These are phyloP conservation scores for Tuber magnatum DNA, from an alignment of 495 filamentous ascomycete species.

Conservation along the genomic window DNA sequence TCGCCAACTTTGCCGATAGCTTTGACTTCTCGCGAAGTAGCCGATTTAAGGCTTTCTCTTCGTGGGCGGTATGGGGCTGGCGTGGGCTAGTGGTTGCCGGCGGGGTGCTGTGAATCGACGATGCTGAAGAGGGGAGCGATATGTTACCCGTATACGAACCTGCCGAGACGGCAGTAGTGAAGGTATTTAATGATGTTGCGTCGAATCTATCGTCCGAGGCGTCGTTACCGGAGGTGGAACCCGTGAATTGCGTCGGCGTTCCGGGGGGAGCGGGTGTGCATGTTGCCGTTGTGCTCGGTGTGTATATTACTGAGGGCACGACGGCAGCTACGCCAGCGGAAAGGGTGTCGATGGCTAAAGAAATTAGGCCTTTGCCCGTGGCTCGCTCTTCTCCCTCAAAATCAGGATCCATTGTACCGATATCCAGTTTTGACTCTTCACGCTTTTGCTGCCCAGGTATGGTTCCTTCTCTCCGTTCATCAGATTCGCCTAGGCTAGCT, in stretches of 20 bases:
- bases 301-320: conserved; percentile 18
- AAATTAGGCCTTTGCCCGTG: neutral
- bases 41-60: conserved; percentile 69
- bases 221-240: conserved; percentile 19
- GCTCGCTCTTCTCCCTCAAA: neutral
- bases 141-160: conserved; percentile 42
- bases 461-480: neutral
- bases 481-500: conserved; percentile 4
- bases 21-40: conserved; percentile 63
- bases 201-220: conserved; percentile 10
- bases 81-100: conserved; percentile 33
- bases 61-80: conserved; percentile 45
- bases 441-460: conserved; percentile 8
- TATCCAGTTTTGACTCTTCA: conserved; percentile 6
- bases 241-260: conserved; percentile 1
- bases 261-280: conserved; percentile 8
- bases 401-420: neutral
- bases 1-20: conserved; percentile 60
- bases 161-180: conserved; percentile 32
- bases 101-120: conserved; percentile 25
- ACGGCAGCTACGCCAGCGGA: conserved; percentile 17
- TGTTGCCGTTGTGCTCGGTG: neutral
- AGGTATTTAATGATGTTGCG: conserved; percentile 21
- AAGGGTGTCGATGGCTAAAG: conserved; percentile 16
- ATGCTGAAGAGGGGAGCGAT: conserved; percentile 39